A percentile compares a stretch with the other conserved stretches of the same genome.
Evolutionary conservation across 306 rosid genomes (phyloP).

Genomic region (Cucurbita moschata): DNA sequence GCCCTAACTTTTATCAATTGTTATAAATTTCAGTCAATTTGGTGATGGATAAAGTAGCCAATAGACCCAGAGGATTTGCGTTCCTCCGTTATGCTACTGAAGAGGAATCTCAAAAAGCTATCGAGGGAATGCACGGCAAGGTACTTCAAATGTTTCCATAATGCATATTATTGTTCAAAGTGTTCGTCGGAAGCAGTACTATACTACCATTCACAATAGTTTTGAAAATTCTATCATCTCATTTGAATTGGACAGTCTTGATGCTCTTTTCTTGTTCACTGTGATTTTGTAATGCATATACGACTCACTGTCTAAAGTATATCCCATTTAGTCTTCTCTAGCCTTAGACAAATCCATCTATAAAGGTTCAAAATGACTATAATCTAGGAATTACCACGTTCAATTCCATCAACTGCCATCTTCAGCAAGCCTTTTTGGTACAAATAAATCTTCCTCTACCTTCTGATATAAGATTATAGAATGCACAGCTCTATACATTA

Average conservation of each 20-base stretch:
- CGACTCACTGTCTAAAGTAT: background rate
- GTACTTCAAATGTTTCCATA: conserved; percentile 14
- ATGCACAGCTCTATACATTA: background rate
- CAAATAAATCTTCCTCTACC: background rate
- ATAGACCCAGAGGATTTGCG: conserved; percentile 92
- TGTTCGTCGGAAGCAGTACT: too few relatives aligned
- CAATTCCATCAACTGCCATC: background rate
- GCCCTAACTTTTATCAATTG: background rate
- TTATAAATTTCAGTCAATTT: conserved; percentile 41
- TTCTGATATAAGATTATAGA: background rate
- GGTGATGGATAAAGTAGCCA: conserved; percentile 90
- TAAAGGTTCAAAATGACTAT: background rate
- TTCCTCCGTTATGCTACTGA: conserved; percentile 65
- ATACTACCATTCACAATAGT: background rate
- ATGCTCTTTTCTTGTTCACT: background rate
- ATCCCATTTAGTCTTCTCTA: background rate
- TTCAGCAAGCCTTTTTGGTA: background rate
- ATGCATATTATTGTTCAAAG: background rate
- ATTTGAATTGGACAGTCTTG: background rate
- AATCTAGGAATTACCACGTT: background rate
- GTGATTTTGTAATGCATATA: background rate
- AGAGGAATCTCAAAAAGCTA: conserved; percentile 73
- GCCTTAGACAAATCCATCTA: background rate
- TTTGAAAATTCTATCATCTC: background rate
- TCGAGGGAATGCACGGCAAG: conserved; percentile 93